phyloP scores from a whole-genome alignment of 164 flowering plant genomes.

The Magnolia changhungtana region DNA sequence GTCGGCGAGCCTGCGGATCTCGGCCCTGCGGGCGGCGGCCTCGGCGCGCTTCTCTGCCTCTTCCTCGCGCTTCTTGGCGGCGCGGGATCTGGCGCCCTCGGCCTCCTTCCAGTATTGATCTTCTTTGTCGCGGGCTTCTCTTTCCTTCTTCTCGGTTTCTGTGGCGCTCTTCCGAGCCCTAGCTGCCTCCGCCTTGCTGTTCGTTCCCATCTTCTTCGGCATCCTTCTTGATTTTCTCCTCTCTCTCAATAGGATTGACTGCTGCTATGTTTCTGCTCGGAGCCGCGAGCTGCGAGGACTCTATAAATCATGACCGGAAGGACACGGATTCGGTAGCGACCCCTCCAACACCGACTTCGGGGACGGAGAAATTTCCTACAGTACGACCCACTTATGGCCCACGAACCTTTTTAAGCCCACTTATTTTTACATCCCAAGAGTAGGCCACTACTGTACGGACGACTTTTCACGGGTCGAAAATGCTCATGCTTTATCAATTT shows the following conservation, averaged over 20 bases:
- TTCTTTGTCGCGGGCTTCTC: conserved; percentile 64
- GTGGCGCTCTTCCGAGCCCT: conserved; percentile 70
- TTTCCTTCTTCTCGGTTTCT: conserved; percentile 69
- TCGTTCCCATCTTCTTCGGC: conserved; percentile 96
- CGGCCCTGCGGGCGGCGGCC: conserved; percentile 65
- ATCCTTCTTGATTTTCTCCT: conserved; percentile 20
- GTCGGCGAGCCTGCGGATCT: conserved; percentile 78
- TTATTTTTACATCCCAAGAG: too few species aligned
- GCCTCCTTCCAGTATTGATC: conserved; percentile 94
- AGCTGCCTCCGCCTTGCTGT: conserved; percentile 95
- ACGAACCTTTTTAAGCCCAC: too few species aligned
- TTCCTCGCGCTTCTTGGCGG: conserved; percentile 87
- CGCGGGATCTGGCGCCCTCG: conserved; percentile 72
- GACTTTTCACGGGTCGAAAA: too few species aligned
- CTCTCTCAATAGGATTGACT: not conserved
- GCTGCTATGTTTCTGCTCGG: not conserved
- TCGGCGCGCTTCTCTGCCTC: conserved; percentile 90
- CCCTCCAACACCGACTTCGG: too few species aligned
- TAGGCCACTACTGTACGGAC: too few species aligned
- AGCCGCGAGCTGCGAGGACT: not conserved
- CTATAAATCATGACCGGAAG: too few species aligned
- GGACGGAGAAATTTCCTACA: too few species aligned
- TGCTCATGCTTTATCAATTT: too few species aligned
- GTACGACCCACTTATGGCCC: too few species aligned
- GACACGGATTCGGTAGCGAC: too few species aligned